A percentile compares a stretch with the other conserved stretches of the same genome.
Evolutionary conservation across 2,329 filamentous ascomycete species (phyloP).

Genomic region (Plectosphaerella sp.): DNA sequence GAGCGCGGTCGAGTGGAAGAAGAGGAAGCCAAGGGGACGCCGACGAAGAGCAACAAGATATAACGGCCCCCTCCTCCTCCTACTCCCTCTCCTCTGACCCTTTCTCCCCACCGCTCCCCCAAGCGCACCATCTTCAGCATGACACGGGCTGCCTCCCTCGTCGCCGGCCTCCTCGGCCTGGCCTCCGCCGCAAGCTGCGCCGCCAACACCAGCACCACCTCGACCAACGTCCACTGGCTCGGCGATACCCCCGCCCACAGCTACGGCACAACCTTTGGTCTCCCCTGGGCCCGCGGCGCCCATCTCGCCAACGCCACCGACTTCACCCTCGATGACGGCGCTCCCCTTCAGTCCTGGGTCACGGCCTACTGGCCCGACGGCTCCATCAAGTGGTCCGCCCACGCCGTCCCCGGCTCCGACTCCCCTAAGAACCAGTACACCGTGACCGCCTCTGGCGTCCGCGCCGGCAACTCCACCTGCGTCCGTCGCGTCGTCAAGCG

Average conservation of each 20-base stretch:
- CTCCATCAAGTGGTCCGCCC: constrained; percentile 58
- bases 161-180: constrained; percentile 9
- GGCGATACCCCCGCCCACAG: constrained; percentile 28
- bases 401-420: constrained; percentile 44
- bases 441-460: constrained; percentile 12
- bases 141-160: background rate
- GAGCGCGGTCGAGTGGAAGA: too few relatives aligned
- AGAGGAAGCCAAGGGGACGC: too few relatives aligned
- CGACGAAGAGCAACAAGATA: too few relatives aligned
- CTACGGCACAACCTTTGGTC: constrained; percentile 35
- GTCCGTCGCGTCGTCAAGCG: constrained; percentile 16
- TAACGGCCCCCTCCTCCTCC: too few relatives aligned
- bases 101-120: too few relatives aligned
- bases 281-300: constrained; percentile 38
- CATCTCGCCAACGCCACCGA: constrained; percentile 28
- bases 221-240: constrained; percentile 30
- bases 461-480: constrained; percentile 15
- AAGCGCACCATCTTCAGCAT: too few relatives aligned
- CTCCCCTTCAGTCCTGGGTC: constrained; percentile 43
- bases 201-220: constrained; percentile 4
- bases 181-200: constrained; percentile 5
- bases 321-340: constrained; percentile 23
- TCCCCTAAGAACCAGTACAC: constrained; percentile 36
- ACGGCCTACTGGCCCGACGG: constrained; percentile 57
- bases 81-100: too few relatives aligned